Evolutionary conservation across 1,139 yeast species (phyloP).

Genomic region (Suhomyces maxii): DNA sequence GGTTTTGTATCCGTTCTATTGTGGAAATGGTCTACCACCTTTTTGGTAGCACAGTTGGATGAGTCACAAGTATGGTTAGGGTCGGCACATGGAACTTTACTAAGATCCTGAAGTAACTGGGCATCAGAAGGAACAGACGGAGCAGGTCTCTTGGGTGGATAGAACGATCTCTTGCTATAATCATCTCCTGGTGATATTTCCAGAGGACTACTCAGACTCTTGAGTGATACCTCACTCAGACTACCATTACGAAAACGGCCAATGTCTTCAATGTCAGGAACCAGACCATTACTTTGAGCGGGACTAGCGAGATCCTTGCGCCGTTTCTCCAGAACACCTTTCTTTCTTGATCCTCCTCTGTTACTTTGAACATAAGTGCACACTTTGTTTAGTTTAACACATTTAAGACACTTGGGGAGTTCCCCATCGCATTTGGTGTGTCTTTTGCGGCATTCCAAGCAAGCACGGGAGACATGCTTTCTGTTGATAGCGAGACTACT

Average conservation of each 20-base stretch:
- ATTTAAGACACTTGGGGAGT: conserved; percentile 45
- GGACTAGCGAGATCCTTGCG: neutral
- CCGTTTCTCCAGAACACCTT: conserved; percentile 32
- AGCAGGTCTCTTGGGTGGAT: neutral
- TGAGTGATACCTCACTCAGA: conserved; percentile 1
- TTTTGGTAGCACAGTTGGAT: conserved; percentile 4
- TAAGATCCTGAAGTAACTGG: conserved; percentile 2
- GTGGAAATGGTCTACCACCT: conserved; percentile 4
- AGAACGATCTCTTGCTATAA: neutral
- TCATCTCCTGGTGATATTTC: neutral
- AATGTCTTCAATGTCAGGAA: conserved; percentile 16
- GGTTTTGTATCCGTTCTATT: conserved; percentile 1
- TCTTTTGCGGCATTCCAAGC: conserved; percentile 49
- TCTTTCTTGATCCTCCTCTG: conserved; percentile 52
- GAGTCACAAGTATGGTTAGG: conserved; percentile 1
- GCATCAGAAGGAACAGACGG: neutral
- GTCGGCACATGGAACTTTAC: conserved; percentile 6
- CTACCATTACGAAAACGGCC: neutral
- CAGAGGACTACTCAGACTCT: conserved; percentile 5
- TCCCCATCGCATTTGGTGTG: conserved; percentile 51
- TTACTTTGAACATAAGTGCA: conserved; percentile 51
- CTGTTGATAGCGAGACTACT: conserved; percentile 1
- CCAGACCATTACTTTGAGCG: conserved; percentile 4
- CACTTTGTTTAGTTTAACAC: conserved; percentile 28
- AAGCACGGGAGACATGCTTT: conserved; percentile 35